phyloP scores from a whole-genome alignment of 2,329 filamentous ascomycete species.

The Aspergillus brunneoviolaceus region DNA sequence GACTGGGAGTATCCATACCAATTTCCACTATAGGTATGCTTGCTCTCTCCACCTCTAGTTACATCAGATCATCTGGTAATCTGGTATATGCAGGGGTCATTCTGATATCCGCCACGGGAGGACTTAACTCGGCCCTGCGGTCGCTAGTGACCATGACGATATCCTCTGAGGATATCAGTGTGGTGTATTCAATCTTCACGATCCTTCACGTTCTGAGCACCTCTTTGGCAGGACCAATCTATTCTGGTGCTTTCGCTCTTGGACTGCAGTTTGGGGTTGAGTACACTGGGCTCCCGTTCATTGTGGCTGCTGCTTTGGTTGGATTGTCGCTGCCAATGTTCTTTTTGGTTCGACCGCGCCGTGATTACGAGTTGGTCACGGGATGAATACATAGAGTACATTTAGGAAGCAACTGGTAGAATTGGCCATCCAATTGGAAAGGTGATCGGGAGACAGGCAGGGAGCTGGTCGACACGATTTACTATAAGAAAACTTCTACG shows the following conservation, averaged over 20 bases:
- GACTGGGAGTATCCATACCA: not conserved
- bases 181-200: constrained; percentile 1
- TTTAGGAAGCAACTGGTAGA: too few species aligned
- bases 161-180: not conserved
- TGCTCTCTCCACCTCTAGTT: rapidly evolving
- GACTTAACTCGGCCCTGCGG: not conserved
- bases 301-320: not conserved
- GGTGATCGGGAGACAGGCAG: too few species aligned
- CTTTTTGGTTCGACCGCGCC: not conserved
- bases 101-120: not conserved
- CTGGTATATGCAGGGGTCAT: not conserved
- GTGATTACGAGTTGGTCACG: not conserved
- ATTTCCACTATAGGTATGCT: not conserved
- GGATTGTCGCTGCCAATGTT: not conserved
- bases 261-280: not conserved
- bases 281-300: constrained; percentile 1
- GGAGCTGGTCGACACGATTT: too few species aligned
- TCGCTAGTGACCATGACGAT: constrained; percentile 3
- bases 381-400: too few species aligned
- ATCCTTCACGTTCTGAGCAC: constrained; percentile 1
- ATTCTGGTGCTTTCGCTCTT: not conserved
- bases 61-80: too few species aligned
- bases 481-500: too few species aligned
- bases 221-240: not conserved
- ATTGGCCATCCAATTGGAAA: too few species aligned